A percentile compares a stretch with the other conserved stretches of the same genome.
phyloP scores from a whole-genome alignment of 2,329 filamentous ascomycete genomes.

The Trichothecium sympodiale region DNA sequence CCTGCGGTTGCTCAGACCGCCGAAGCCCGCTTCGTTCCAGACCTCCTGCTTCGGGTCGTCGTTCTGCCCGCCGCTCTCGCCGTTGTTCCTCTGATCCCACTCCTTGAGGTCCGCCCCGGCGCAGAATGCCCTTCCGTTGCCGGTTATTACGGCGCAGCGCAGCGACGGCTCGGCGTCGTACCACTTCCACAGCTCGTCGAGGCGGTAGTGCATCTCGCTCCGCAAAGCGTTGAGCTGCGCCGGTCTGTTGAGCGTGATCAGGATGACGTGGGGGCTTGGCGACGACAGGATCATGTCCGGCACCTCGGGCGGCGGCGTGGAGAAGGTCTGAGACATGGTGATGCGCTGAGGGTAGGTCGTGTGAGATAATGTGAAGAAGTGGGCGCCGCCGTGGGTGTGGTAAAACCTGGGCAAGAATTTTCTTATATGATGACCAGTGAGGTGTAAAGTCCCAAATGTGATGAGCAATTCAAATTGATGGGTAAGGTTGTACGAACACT shows the following conservation, averaged over 20 bases:
- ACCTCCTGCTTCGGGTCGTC: slow-evolving; percentile 6
- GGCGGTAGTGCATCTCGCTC: slow-evolving; percentile 33
- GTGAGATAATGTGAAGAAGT: slow-evolving; percentile 10
- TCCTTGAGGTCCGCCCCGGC: slow-evolving; percentile 59
- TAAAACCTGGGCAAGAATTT: slow-evolving; percentile 9
- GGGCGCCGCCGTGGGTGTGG: slow-evolving; percentile 8
- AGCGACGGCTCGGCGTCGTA: slow-evolving; percentile 52
- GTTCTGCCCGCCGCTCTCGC: slow-evolving; percentile 4
- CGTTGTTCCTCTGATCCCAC: slow-evolving; percentile 37
- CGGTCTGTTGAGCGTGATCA: slow-evolving; percentile 50
- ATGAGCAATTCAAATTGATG: too few relatives aligned
- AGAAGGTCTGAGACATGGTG: slow-evolving; percentile 17
- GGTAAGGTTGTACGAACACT: too few relatives aligned
- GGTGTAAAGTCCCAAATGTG: too few relatives aligned
- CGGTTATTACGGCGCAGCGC: slow-evolving; percentile 53
- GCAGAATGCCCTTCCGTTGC: slow-evolving; percentile 53
- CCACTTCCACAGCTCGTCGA: slow-evolving; percentile 43
- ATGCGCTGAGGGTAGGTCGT: slow-evolving; percentile 7
- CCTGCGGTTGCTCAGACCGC: slow-evolving; percentile 51
- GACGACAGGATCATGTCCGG: slow-evolving; percentile 33
- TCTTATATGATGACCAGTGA: too few relatives aligned
- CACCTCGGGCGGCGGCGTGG: slow-evolving; percentile 27
- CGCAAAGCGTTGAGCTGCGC: slow-evolving; percentile 46
- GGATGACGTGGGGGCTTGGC: slow-evolving; percentile 41
- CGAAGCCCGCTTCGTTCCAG: slow-evolving; percentile 44